These are phyloP conservation scores for Emergomyces orientalis DNA, from an alignment of 2,329 filamentous ascomycete genomes.

Conservation along the genomic window DNA sequence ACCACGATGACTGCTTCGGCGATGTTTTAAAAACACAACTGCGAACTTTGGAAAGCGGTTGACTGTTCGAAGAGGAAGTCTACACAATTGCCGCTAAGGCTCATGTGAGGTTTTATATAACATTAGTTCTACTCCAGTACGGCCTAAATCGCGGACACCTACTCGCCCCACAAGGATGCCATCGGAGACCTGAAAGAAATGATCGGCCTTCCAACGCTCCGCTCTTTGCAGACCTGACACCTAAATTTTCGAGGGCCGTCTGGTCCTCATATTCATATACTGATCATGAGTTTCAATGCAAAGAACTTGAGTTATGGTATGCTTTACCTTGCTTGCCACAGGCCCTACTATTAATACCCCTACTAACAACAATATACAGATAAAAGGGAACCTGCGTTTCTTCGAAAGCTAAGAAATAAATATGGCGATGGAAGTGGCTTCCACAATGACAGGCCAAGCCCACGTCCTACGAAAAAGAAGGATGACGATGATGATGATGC, in stretches of 20 bases:
- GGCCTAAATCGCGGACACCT: background rate
- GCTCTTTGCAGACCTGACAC: background rate
- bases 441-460: slow-evolving; percentile 30
- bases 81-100: background rate
- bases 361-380: slow-evolving; percentile 18
- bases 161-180: background rate
- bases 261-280: background rate
- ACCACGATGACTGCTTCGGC: background rate
- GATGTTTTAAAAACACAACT: background rate
- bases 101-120: background rate
- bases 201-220: background rate
- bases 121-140: background rate
- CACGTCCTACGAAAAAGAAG: slow-evolving; percentile 30
- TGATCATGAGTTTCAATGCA: slow-evolving; percentile 32
- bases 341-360: slow-evolving; percentile 4
- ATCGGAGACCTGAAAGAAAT: background rate
- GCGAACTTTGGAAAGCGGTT: background rate
- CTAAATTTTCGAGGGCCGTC: background rate
- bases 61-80: background rate
- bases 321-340: slow-evolving; percentile 5
- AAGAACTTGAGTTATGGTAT: slow-evolving; percentile 38
- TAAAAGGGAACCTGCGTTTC: slow-evolving; percentile 35
- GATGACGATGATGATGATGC: slow-evolving; percentile 34
- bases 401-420: slow-evolving; percentile 33
- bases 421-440: slow-evolving; percentile 26